Conservation (phyloP, 805 yeast genomes). For the Geotrichum ghanense region DNA sequence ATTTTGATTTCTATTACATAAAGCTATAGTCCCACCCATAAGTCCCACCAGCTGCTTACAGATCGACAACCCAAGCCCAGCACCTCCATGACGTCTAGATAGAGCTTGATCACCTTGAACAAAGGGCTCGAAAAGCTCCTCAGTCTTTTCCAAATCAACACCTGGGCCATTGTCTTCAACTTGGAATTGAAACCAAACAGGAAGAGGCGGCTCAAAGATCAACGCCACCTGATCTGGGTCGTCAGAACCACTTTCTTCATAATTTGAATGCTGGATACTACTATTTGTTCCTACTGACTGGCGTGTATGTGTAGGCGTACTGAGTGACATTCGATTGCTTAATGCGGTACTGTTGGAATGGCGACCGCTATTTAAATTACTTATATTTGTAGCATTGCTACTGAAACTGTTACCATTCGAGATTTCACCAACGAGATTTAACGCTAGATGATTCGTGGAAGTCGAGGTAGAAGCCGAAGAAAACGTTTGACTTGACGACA, state of each 20-base stretch:
- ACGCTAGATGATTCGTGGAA: neutral
- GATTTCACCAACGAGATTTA: neutral
- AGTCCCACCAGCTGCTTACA: constrained; percentile 82
- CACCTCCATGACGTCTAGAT: constrained; percentile 88
- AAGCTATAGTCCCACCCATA: constrained; percentile 75
- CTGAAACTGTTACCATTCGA: neutral
- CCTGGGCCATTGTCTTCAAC: constrained; percentile 94
- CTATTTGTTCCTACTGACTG: too few species aligned
- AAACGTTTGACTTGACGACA: neutral
- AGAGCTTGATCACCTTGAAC: constrained; percentile 94
- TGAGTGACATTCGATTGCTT: too few species aligned
- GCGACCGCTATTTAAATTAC: neutral
- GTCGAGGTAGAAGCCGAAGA: neutral
- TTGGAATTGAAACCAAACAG: constrained; percentile 30
- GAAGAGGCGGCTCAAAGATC: neutral
- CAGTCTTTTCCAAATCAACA: constrained; percentile 69
- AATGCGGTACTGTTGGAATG: neutral
- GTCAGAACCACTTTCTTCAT: neutral
- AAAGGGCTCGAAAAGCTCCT: constrained; percentile 87
- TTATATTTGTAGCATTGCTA: neutral
- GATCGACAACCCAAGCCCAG: constrained; percentile 84
- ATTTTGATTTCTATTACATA: constrained; percentile 32
- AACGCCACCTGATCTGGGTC: neutral
- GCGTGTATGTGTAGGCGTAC: too few species aligned
- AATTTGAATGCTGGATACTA: neutral